Base-by-base conservation (phyloP, 176 grass and related monocot species). In the Oryza nivara region DNA sequence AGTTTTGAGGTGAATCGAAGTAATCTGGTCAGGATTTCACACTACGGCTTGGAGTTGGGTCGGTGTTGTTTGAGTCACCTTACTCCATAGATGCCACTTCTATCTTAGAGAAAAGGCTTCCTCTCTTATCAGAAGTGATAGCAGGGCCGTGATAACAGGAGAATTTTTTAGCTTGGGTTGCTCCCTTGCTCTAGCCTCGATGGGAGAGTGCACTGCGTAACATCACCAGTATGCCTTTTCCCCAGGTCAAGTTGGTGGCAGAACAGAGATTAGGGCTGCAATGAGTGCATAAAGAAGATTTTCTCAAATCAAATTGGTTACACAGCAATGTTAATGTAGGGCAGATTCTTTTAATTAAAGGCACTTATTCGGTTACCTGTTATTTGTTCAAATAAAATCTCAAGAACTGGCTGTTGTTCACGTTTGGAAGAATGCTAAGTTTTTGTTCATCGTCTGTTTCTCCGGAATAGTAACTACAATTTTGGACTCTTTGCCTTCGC, bases 401-500 rank as follows among this genome's bases (percentile, higher is more conserved):
- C 3, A 45, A 17, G 25, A 38, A 52, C 60, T 9, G 41, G 0
- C 23, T 82, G 40, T 60, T 74, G 2, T 38, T 84, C 7, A 38
- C 12, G 69, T 43, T 22, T 58, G 66, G 45, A 76, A 67, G 23
- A 11, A 23, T 60, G 38, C 3, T 13, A 80, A 78, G 54, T 2
- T 30, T 67, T 34, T 5, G 25, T 80, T 51, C 30, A 16, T 14
- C 74, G 28, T 43, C 12, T 51, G 14, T 32, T 34, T 76, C 63
- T 75, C n/a, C n/a, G 41, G 56, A 45, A 77, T 66, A 52, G 58
- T 9, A 44, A 44, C 49, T 70, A 26, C 25, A 86, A 12, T 4
- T 64, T 48, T 75, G 8, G 45, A 83, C 45, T 34, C 16, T 79
- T 47, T 85, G 6, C 16, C 65, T 89, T 87, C 65, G n/a, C 74